phyloP scores from a whole-genome alignment of 176 grass and related monocot genomes.

The Panicum miliaceum region DNA sequence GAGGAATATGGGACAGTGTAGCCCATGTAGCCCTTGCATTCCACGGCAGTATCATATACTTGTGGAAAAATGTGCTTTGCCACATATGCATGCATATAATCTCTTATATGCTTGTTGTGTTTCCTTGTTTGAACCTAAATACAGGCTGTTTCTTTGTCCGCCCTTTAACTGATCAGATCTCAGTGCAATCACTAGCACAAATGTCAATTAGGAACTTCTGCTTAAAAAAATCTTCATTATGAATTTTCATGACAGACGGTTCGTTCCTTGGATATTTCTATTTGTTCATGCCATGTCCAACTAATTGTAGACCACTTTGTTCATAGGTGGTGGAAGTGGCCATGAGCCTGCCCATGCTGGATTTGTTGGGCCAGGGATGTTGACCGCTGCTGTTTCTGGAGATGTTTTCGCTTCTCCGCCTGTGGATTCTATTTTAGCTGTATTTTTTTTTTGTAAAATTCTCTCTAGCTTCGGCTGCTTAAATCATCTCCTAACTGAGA shows the following conservation, averaged over 20 bases:
- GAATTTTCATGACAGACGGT: not conserved
- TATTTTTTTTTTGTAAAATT: slow-evolving; percentile 53
- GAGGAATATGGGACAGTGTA: not conserved
- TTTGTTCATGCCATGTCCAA: slow-evolving; percentile 13
- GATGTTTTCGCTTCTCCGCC: slow-evolving; percentile 95
- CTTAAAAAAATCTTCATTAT: not conserved
- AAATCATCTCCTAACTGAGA: slow-evolving; percentile 29
- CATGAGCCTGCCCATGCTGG: slow-evolving; percentile 98
- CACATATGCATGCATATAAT: slow-evolving; percentile 6
- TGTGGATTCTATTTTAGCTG: slow-evolving; percentile 92
- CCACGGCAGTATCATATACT: not conserved
- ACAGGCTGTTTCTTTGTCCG: not conserved
- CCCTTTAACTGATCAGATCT: not conserved
- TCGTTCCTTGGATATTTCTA: not conserved
- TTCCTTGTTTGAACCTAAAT: not conserved
- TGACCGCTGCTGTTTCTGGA: slow-evolving; percentile 95
- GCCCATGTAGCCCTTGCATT: not conserved
- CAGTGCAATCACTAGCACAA: not conserved
- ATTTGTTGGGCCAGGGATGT: slow-evolving; percentile 98
- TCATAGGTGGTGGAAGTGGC: slow-evolving; percentile 90
- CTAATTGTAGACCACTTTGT: slow-evolving; percentile 41
- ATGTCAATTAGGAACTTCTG: not conserved
- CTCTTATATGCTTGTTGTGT: not conserved
- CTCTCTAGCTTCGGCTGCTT: slow-evolving; percentile 12
- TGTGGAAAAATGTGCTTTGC: slow-evolving; percentile 20